Percentiles rank a stretch among this genome's conserved stretches.
These are phyloP conservation scores for Eucalyptus cloeziana DNA, from an alignment of 345 rosid genomes.

Conservation along the genomic window DNA sequence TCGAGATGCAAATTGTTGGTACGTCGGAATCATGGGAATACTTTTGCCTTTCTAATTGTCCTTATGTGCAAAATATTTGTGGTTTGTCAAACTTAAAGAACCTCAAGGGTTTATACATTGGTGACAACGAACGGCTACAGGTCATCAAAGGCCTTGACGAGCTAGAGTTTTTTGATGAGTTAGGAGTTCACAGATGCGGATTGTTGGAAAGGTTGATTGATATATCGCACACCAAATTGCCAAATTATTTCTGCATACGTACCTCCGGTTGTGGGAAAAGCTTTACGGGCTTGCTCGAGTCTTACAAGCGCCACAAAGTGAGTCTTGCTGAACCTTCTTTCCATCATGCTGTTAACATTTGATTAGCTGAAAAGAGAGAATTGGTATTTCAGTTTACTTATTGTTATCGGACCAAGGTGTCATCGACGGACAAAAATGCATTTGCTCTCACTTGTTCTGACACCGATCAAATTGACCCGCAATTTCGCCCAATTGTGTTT, in stretches of 20 bases:
- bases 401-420: no score
- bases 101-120: rapidly evolving
- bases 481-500: neutral
- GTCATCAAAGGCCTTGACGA: neutral
- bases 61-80: neutral
- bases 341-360: no score
- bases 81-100: neutral
- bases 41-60: rapidly evolving
- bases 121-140: neutral
- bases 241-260: rapidly evolving
- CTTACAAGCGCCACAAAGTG: neutral
- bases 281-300: neutral
- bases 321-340: neutral
- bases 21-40: neutral
- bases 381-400: no score
- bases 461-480: no score
- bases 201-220: neutral
- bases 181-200: rapidly evolving
- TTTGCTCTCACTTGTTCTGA: no score
- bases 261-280: neutral
- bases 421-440: no score
- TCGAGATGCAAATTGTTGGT: neutral
- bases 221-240: neutral
- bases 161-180: neutral
- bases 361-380: no score